These are phyloP conservation scores for Hymenochaete sp. DNA, from an alignment of 1,284 basidiomycete genomes.

Conservation along the genomic window DNA sequence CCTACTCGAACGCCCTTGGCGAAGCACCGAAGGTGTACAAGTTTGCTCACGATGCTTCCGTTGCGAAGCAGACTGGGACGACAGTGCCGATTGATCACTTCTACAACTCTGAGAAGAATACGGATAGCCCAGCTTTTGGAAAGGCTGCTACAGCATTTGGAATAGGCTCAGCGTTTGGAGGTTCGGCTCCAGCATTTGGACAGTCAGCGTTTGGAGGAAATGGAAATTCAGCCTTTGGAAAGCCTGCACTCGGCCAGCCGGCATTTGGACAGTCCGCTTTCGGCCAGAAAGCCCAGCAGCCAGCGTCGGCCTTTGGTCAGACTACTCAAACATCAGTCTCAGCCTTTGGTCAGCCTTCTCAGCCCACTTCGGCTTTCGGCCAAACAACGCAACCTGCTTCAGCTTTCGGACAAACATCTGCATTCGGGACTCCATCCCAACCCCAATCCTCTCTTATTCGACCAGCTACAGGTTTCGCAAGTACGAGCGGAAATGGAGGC, in stretches of 20 bases:
- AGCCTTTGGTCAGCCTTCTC: slow-evolving; percentile 30
- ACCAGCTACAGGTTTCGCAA: slow-evolving; percentile 29
- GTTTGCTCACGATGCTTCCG: slow-evolving; percentile 35
- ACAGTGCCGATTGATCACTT: slow-evolving; percentile 9
- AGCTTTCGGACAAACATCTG: slow-evolving; percentile 24
- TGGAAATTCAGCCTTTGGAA: slow-evolving; percentile 17
- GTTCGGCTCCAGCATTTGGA: slow-evolving; percentile 25
- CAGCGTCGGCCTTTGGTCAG: slow-evolving; percentile 30
- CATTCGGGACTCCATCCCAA: slow-evolving; percentile 26
- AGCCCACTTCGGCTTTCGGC: slow-evolving; percentile 30
- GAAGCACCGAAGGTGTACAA: slow-evolving; percentile 44
- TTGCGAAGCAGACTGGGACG: slow-evolving; percentile 20
- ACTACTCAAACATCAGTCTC: slow-evolving; percentile 27
- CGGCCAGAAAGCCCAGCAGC: slow-evolving; percentile 28
- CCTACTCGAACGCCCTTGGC: slow-evolving; percentile 37
- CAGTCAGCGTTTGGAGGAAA: slow-evolving; percentile 23
- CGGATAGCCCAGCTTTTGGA: slow-evolving; percentile 28
- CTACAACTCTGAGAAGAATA: slow-evolving; percentile 18
- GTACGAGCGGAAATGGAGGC: slow-evolving; percentile 17
- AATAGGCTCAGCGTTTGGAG: slow-evolving; percentile 25
- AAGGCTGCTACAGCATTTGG: slow-evolving; percentile 27
- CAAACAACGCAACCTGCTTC: slow-evolving; percentile 22
- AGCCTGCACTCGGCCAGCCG: slow-evolving; percentile 26
- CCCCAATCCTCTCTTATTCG: slow-evolving; percentile 27
- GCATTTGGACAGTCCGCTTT: slow-evolving; percentile 25